Evolutionary conservation across 331 rosid genomes (phyloP), one percentile per base, ranked within the genome.

Genomic region (Malus hybrid): DNA sequence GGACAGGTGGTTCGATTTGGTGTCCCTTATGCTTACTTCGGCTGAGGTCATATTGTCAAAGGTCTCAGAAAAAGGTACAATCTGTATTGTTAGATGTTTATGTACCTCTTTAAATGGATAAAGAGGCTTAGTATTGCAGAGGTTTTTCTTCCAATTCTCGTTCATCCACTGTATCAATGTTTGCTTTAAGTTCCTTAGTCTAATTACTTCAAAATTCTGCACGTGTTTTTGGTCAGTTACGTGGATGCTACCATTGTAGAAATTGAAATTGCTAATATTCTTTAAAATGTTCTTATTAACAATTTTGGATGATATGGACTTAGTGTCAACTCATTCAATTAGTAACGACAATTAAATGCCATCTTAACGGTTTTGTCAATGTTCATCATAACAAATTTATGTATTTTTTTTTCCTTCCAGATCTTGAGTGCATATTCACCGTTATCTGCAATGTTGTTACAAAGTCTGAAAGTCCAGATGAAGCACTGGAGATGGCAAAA

Each of bases 21-120:
- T 87, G 22, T 80, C 92, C 1, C 84, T 92, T 70, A 92, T 90
- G 97, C 92, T 92, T 62, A 85, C 96, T 60, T 90, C 97, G 71
- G 97, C 97, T 65, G 97, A 94, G 76, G 85, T 94, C 83, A 80
- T 94, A 73, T 88, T 92, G 80, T 85, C 99, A 10, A 92, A 94
- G 90, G 91, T 92, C 74, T 80, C 97, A 12, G 99, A 94, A 48
- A 94, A 92, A 94, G 99, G 99, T 94, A 80, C 16, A 56, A 5
- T 36, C 6, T 7, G 22, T 65, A 31, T 7, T 52, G 6, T 52
- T 14, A 18, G n/a, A 11, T 59, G 13, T 42, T 44, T 42, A 10
- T 57, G 32, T 19, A 7, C 34, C 34, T 10, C 27, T 57, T 72
- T 56, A 7, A 60, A 59, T 69, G 31, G 69, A 31, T 48, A 39